Evolutionary conservation across 148 eudicot species (phyloP).

Genomic region (Fagopyrum tataricum): DNA sequence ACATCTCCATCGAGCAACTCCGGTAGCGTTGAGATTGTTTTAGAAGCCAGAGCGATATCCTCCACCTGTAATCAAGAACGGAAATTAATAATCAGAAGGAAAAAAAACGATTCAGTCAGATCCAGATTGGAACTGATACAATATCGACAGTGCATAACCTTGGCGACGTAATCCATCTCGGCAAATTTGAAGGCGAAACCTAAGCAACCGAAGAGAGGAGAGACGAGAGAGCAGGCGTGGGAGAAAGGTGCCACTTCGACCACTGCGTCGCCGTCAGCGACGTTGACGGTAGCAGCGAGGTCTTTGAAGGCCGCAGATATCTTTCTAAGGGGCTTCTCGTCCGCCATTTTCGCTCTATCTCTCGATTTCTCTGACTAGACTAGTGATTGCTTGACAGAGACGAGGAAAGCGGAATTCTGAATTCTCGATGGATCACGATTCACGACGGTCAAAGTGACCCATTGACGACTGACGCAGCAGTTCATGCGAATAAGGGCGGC

Average conservation of each 20-base stretch:
- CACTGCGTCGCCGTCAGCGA: slow-evolving; percentile 24
- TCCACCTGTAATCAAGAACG: slow-evolving; percentile 26
- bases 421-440: not conserved
- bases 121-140: not conserved
- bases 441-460: not conserved
- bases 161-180: slow-evolving; percentile 81
- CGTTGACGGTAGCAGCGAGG: slow-evolving; percentile 31
- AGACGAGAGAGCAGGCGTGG: slow-evolving; percentile 68
- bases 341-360: slow-evolving; percentile 27
- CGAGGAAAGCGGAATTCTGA: not conserved
- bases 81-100: not conserved
- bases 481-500: not conserved
- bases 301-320: slow-evolving; percentile 61
- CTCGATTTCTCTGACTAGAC: not conserved
- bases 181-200: slow-evolving; percentile 94
- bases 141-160: slow-evolving; percentile 27
- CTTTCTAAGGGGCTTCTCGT: slow-evolving; percentile 48
- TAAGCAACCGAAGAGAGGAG: slow-evolving; percentile 79
- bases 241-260: slow-evolving; percentile 63
- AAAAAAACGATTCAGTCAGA: not conserved
- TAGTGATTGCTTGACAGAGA: not conserved
- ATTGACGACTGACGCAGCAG: not conserved
- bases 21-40: slow-evolving; percentile 39
- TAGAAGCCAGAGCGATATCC: slow-evolving; percentile 64
- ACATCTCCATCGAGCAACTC: slow-evolving; percentile 60